These are phyloP conservation scores for Allomyces macrogynus DNA, from an alignment of 192 early-diverging fungal genomes.

Conservation along the genomic window DNA sequence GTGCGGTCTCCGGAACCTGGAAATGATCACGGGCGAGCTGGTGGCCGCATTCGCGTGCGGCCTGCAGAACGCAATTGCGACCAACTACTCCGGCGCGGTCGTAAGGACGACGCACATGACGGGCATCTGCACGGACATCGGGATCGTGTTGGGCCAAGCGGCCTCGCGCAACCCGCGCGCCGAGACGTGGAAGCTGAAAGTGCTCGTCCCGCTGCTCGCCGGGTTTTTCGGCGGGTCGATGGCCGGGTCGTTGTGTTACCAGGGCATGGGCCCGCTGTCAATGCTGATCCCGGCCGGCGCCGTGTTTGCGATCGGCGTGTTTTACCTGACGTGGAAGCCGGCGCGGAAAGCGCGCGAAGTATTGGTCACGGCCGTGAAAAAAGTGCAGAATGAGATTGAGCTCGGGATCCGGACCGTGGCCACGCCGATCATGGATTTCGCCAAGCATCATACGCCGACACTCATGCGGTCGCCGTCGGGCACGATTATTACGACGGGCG, in stretches of 20 bases:
- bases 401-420: neutral
- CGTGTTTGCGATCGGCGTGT: neutral
- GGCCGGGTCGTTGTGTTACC: neutral
- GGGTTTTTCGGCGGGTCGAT: conserved; percentile 20
- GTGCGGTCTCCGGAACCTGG: conserved; percentile 4
- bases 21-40: conserved; percentile 29
- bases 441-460: no score
- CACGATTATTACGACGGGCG: no score
- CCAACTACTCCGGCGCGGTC: conserved; percentile 27
- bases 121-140: conserved; percentile 32
- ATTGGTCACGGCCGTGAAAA: neutral
- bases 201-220: conserved; percentile 24
- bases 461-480: no score
- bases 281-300: neutral
- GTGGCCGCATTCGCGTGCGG: conserved; percentile 36
- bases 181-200: conserved; percentile 29
- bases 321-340: neutral
- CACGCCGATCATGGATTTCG: no score
- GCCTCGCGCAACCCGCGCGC: conserved; percentile 21
- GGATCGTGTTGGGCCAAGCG: conserved; percentile 33
- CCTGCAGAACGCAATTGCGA: conserved; percentile 34
- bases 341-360: conserved; percentile 3
- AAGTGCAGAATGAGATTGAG: conserved; percentile 3
- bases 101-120: conserved; percentile 39
- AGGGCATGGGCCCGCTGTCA: neutral